Conservation (phyloP, 2,329 filamentous ascomycete species). For the Fonsecaea multimorphosa region DNA sequence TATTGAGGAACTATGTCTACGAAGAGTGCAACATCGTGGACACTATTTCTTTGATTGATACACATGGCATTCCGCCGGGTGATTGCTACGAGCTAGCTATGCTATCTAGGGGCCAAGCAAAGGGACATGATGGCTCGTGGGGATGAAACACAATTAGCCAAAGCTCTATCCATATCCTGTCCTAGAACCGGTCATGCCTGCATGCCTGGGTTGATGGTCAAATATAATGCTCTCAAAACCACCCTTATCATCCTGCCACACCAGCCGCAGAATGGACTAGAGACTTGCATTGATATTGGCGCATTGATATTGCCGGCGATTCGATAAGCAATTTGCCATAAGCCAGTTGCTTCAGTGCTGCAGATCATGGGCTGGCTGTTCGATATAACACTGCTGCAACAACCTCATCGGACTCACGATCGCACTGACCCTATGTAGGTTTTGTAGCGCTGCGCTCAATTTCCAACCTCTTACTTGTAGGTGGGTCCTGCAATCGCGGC, state of each 20-base stretch:
- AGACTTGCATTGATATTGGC: background rate
- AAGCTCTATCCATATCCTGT: constrained; percentile 12
- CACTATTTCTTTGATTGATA: background rate
- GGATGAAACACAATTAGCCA: constrained; percentile 5
- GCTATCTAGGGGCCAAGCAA: background rate
- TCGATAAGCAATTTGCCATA: background rate
- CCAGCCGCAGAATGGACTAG: background rate
- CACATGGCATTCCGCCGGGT: background rate
- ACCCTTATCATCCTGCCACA: background rate
- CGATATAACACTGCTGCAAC: background rate
- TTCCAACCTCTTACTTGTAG: constrained; percentile 1
- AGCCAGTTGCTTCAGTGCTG: background rate
- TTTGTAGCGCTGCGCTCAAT: background rate
- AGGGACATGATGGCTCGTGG: background rate
- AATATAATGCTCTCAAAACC: background rate
- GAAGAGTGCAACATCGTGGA: background rate
- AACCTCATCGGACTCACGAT: background rate
- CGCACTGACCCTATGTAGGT: background rate
- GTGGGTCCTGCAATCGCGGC: background rate
- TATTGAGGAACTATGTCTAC: background rate
- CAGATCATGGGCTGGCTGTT: background rate
- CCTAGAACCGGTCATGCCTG: background rate
- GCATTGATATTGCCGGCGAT: background rate
- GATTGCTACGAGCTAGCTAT: background rate
- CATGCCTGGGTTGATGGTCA: background rate